phyloP scores from a whole-genome alignment of 2,329 filamentous ascomycete species.

The Pseudogymnoascus sp. region DNA sequence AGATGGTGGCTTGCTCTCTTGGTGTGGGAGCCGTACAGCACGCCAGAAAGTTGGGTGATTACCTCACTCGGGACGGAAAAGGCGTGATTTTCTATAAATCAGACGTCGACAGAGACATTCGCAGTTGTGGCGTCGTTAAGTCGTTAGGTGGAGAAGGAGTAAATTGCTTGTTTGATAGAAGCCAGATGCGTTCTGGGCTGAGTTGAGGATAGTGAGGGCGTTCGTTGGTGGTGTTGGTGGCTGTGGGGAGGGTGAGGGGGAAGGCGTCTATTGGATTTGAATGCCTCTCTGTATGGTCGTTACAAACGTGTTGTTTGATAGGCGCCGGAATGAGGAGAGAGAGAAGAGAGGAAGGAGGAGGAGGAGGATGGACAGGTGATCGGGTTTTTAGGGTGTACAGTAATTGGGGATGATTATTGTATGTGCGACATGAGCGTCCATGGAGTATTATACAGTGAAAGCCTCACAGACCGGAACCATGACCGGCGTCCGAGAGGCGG shows the following conservation, averaged over 20 bases:
- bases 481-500: not conserved
- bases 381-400: not conserved
- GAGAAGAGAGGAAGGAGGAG: not conserved
- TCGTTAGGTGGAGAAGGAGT: slow-evolving; percentile 1
- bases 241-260: too few relatives aligned
- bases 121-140: not conserved
- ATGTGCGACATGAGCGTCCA: not conserved
- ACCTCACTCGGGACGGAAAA: slow-evolving; percentile 2
- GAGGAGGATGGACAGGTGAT: not conserved
- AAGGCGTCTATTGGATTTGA: not conserved
- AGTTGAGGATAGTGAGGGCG: not conserved
- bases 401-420: not conserved
- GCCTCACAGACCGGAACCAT: not conserved
- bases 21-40: not conserved
- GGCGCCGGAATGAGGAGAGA: not conserved
- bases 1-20: not conserved
- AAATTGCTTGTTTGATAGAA: slow-evolving; percentile 6
- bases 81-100: slow-evolving; percentile 9
- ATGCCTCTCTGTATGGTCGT: not conserved
- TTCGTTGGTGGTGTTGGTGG: not conserved
- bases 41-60: not conserved
- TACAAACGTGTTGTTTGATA: not conserved
- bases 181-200: not conserved
- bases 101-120: slow-evolving; percentile 4
- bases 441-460: slow-evolving; percentile 3